Conservation (phyloP, 2,329 filamentous ascomycete genomes). For the Penicillium decumbens region DNA sequence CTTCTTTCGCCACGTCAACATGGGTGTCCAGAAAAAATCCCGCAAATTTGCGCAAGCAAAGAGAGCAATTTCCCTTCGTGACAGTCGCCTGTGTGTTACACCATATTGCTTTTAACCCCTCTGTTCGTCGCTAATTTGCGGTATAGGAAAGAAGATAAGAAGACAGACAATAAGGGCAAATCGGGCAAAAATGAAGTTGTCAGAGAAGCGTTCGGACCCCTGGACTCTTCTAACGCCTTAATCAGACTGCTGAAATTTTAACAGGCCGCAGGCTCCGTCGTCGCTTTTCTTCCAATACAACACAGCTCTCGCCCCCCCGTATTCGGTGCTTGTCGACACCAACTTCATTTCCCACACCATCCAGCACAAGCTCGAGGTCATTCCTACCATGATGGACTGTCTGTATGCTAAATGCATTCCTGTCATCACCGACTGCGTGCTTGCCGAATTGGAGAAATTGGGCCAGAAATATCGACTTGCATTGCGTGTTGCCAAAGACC, state of each 20-base stretch:
- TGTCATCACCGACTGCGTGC: conserved; percentile 77
- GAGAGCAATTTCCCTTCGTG: conserved; percentile 73
- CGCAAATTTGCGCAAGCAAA: conserved; percentile 87
- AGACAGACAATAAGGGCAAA: conserved; percentile 18
- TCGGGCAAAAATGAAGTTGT: conserved; percentile 18
- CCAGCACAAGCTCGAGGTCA: conserved; percentile 79
- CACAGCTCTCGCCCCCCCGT: conserved; percentile 76
- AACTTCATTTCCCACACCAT: conserved; percentile 91
- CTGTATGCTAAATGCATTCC: conserved; percentile 88
- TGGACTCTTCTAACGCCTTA: conserved; percentile 2
- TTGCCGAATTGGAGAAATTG: conserved; percentile 84
- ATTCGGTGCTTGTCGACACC: conserved; percentile 75
- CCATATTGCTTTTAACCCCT: neutral
- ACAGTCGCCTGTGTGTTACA: conserved; percentile 60
- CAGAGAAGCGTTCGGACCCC: conserved; percentile 20
- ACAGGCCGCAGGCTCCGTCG: conserved; percentile 70
- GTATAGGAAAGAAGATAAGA: conserved; percentile 20
- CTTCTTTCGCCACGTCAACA: conserved; percentile 36
- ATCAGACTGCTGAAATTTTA: neutral
- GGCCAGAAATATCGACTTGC: conserved; percentile 85
- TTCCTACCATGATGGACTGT: conserved; percentile 88
- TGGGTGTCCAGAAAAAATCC: conserved; percentile 86
- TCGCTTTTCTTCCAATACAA: conserved; percentile 88
- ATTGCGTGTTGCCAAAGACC: conserved; percentile 78
- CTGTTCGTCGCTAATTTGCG: conserved; percentile 1